phyloP scores from a whole-genome alignment of 345 rosid genomes.

The Psidium friedrichsthalianum region DNA sequence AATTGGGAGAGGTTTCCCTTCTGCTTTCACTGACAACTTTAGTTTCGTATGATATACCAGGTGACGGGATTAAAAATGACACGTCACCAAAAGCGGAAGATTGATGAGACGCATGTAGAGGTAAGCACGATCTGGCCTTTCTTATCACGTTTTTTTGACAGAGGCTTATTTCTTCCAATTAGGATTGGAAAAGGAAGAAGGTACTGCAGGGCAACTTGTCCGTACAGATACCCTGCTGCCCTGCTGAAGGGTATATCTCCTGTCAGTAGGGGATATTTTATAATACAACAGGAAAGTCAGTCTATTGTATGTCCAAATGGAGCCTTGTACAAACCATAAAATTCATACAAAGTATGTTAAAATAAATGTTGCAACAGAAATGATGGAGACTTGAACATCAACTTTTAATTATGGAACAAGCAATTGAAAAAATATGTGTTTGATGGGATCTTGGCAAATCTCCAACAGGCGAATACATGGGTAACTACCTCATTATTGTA shows the following conservation, averaged over 20 bases:
- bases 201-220: not conserved
- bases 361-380: not conserved
- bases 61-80: conserved; percentile 97
- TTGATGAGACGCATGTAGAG: conserved; percentile 96
- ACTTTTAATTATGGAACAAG: not conserved
- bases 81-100: conserved; percentile 94
- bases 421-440: not conserved
- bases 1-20: not conserved
- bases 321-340: not conserved
- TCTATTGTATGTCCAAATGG: not conserved
- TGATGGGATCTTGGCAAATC: not conserved
- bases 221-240: not conserved
- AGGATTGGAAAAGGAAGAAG: not conserved
- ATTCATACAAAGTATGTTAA: not conserved
- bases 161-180: not conserved
- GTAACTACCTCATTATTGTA: not conserved
- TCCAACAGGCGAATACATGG: not conserved
- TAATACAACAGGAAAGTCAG: not conserved
- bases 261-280: not conserved
- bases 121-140: conserved; percentile 14
- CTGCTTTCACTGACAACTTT: not conserved
- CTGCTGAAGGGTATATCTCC: not conserved
- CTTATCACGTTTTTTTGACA: not conserved
- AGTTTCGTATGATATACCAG: conserved; percentile 16
- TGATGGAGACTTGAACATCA: not conserved